Base-by-base conservation (phyloP, 1,139 yeast genomes). In the Yamadazyma conglobata region DNA sequence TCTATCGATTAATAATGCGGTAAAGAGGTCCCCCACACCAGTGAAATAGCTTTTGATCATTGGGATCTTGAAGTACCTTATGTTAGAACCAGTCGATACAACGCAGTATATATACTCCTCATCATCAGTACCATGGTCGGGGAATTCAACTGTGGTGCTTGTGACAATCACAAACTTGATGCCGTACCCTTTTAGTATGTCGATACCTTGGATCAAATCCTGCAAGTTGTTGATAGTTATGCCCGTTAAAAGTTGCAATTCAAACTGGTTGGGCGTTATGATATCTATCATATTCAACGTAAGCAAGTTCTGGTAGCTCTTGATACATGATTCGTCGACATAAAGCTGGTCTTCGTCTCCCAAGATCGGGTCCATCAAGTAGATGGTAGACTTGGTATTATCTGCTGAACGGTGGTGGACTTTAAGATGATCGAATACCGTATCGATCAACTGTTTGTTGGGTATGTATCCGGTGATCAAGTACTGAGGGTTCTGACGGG, bases 21-120 rank as follows among this genome's bases (percentile, higher is more conserved):
- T 76, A 52, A 91, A 87, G 25, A 91, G 60, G 48, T 91, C 98
- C 2, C 98, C 98, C 4, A 91, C 88, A 0, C 98, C 97, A 2
- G 93, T 83, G 54, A 89, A 89, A 41, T 81, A 80, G 3, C 89
- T 80, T 27, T 79, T 69, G 32, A 86, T 72, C 25, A 65, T 56
- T 4, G 80, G 77, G 11, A 79, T 64, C 44, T 65, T 54, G 54
- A 73, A 70, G 53, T 53, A 36, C 15, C 42, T 36, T 5, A 49
- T 41, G 33, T 43, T 29, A 16, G 33, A 42, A 3, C 34, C 31
- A 0, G 73, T 50, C 1, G 82, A 72, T 2, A 79, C 73, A 6
- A 80, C 78, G 35, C 83, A 74, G 31, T 70, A 58, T 7, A 81
- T 61, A 23, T 47, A 46, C 6, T 51, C 50, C 5, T 17, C 16